Evolutionary conservation across 192 early-diverging fungal genomes (phyloP), one percentile per base, ranked within the genome.

Genomic region (Kickxella alabastrina): DNA sequence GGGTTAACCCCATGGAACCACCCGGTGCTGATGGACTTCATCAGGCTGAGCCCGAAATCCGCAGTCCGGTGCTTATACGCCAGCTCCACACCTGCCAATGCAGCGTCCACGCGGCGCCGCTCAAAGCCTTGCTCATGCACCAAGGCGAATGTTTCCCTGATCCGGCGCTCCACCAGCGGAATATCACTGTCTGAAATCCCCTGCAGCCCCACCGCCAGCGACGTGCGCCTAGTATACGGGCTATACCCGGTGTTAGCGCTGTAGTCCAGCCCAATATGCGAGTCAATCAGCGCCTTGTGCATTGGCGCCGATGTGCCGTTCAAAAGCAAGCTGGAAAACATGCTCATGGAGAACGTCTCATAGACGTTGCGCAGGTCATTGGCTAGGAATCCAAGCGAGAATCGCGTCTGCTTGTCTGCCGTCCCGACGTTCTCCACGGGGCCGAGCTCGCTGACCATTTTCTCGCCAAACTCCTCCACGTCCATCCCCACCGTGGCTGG

Each of bases 1-100:
- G 92, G 90, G 39, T 98, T 83, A 12, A 80, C 83, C 18, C 87
- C 89, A 59, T 96, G 93, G 61, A 93, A 87, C 91, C 91, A 91
- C 18, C 87, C 81, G 6, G 88, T 84, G 4, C 86, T 79, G 21
- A 92, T 57, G 2, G 79, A 78, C 43, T 89, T 81, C 82, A 91
- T 89, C 18, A 96, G 55, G 9, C 63, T 72, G 66, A 98, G 79
- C 22, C 92, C 92, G 80, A 96, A 98, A 58, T 85, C 80, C 0
- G 89, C 82, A 3, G 84, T 90, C 75, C 90, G 88, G 78, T 95
- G 95, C 53, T 90, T 89, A 46, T 93, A 82, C 1, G 85, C 85
- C 18, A 98, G 79, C 69, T 98, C 95, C 38, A 91, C 85, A 35
- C 85, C 85, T 44, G 95, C 93, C 45, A 98, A 67, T 26, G 87